These are phyloP conservation scores for Ceratobasidium sp. DNA, from an alignment of 1,284 basidiomycete species.

Conservation along the genomic window DNA sequence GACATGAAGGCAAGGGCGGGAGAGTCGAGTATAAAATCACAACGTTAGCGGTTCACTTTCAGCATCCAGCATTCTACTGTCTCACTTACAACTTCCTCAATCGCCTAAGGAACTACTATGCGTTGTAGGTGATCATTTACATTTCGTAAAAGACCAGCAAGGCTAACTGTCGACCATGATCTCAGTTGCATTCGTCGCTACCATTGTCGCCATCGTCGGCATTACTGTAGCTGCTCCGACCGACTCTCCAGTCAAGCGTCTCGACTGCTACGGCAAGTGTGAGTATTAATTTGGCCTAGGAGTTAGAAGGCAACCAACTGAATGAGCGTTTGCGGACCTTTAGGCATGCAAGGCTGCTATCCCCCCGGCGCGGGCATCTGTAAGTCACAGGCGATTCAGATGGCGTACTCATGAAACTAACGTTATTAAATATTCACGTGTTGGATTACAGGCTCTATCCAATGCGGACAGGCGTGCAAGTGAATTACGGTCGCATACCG, in stretches of 20 bases:
- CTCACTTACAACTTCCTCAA: background rate
- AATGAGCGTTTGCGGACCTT: background rate
- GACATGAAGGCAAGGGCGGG: background rate
- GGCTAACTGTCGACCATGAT: background rate
- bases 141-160: background rate
- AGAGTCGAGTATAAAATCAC: constrained; percentile 17
- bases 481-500: too few relatives aligned
- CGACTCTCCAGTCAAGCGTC: constrained; percentile 2
- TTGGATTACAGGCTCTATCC: too few relatives aligned
- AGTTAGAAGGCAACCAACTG: background rate
- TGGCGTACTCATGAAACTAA: background rate
- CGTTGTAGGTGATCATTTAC: constrained; percentile 16
- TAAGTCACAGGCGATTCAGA: constrained; percentile 4
- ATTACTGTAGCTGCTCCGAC: constrained; percentile 19
- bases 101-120: background rate
- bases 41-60: background rate
- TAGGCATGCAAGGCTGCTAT: constrained; percentile 32
- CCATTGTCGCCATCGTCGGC: constrained; percentile 23
- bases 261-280: constrained; percentile 25
- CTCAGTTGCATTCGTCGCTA: constrained; percentile 22
- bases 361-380: constrained; percentile 4
- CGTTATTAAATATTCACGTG: too few relatives aligned
- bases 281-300: background rate
- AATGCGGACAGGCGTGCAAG: too few relatives aligned
- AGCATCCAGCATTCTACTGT: constrained; percentile 18